A percentile compares a stretch with the other conserved stretches of the same genome.
Evolutionary conservation across 1,284 basidiomycete species (phyloP).

Genomic region (Rhodotorula sp.): DNA sequence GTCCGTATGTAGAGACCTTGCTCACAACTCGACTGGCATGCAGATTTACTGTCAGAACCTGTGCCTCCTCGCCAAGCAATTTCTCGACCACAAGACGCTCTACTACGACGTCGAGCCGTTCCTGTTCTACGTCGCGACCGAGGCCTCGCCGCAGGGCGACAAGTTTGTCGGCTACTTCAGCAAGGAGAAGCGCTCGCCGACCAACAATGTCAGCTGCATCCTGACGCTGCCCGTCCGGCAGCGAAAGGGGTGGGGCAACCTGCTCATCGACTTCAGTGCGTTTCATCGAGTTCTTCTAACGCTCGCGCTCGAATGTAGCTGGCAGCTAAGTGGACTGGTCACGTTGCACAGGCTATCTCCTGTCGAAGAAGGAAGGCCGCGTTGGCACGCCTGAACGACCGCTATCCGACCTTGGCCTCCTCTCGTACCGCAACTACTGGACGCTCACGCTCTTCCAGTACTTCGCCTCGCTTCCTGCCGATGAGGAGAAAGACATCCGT

Average conservation of each 20-base stretch:
- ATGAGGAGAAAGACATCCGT: not conserved
- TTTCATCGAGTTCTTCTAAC: conserved; percentile 27
- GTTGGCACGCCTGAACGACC: conserved; percentile 90
- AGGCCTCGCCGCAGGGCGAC: conserved; percentile 79
- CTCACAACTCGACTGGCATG: not conserved
- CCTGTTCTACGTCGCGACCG: conserved; percentile 96
- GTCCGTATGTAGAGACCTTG: not conserved
- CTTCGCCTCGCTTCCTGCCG: conserved; percentile 11
- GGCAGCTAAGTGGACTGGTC: not conserved
- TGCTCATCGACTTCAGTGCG: conserved; percentile 95
- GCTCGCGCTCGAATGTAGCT: not conserved
- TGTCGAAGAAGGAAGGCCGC: conserved; percentile 91
- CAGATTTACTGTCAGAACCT: conserved; percentile 99
- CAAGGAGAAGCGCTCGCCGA: conserved; percentile 95
- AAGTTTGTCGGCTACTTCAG: conserved; percentile 98
- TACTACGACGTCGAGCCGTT: conserved; percentile 99
- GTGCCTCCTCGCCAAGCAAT: conserved; percentile 99
- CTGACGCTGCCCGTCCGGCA: conserved; percentile 98
- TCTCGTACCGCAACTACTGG: conserved; percentile 97
- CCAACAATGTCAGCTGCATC: conserved; percentile 98
- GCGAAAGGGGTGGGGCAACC: conserved; percentile 89
- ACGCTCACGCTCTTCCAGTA: conserved; percentile 73
- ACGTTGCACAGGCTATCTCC: conserved; percentile 72
- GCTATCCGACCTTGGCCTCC: conserved; percentile 80
- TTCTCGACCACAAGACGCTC: conserved; percentile 97